These are phyloP conservation scores for Blastobotrys ciferrii DNA, from an alignment of 1,139 yeast species.

Conservation along the genomic window DNA sequence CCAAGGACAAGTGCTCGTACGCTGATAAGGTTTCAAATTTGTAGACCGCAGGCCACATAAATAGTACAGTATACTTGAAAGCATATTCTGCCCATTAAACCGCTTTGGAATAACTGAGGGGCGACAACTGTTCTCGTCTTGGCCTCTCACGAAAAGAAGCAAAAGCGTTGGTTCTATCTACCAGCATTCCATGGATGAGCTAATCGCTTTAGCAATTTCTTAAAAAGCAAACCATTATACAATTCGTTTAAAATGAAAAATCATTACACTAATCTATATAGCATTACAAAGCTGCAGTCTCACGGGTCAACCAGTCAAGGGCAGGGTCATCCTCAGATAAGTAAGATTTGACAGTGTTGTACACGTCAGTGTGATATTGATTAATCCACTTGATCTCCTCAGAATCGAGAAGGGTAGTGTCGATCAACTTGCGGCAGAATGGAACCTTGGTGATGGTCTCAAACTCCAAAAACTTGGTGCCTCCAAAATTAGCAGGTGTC, in stretches of 20 bases:
- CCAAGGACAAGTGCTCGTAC: slow-evolving; percentile 6
- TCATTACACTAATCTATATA: background rate
- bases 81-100: too few relatives aligned
- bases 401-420: slow-evolving; percentile 51
- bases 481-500: slow-evolving; percentile 44
- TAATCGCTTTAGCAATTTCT: too few relatives aligned
- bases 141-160: too few relatives aligned
- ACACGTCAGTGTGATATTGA: slow-evolving; percentile 61
- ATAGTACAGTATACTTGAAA: too few relatives aligned
- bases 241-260: too few relatives aligned
- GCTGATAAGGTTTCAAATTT: background rate
- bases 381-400: slow-evolving; percentile 71
- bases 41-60: too few relatives aligned
- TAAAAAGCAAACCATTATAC: too few relatives aligned
- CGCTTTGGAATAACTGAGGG: too few relatives aligned
- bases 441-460: slow-evolving; percentile 91
- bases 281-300: slow-evolving; percentile 48
- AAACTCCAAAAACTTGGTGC: slow-evolving; percentile 64
- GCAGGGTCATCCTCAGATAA: slow-evolving; percentile 47
- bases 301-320: slow-evolving; percentile 72
- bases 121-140: too few relatives aligned
- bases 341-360: slow-evolving; percentile 51
- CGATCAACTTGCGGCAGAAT: slow-evolving; percentile 67
- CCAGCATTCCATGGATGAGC: too few relatives aligned
- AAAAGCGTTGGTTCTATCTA: too few relatives aligned